Base-by-base conservation (phyloP, 2,329 filamentous ascomycete species). In the Ceratocystis papillata region DNA sequence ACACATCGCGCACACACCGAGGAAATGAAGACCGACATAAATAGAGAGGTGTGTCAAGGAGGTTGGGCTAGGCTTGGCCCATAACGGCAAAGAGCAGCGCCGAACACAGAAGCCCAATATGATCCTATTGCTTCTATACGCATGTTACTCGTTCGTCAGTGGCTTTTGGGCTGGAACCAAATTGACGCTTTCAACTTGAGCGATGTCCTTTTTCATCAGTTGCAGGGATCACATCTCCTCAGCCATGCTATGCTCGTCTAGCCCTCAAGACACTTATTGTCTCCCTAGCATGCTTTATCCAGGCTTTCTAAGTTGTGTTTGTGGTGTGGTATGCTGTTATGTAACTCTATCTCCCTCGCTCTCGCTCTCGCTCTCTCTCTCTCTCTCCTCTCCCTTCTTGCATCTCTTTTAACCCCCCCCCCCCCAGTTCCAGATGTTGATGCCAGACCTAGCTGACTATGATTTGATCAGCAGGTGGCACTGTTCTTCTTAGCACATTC, bases 1-100 rank as follows among this genome's bases (percentile, higher is more conserved):
- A 37, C 10, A 37, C 33, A 37, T 37, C 33, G 33, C 33, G 8
- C 33, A 57, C 15, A 7, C 53, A 57, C 12, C 20, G 30, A 7
- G 53, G 53, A 57, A 57, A 57, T 57, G 53, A 57, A 57, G 53
- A 57, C 25, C 17, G 17, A n/a, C 22, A 17, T 22, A 57, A 57
- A 17, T 33, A 57, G 53, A 53, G 15, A 50, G 8, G 10, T 33
- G 25, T 15, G 6, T 28, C 10, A 22, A 28, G 53, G 53, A 57
- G 53, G 53, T 57, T 57, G 46, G 46, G 46, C 17, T 25, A 15
- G 20, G 48, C 48, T 57, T 57, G 25, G 28, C 25, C 15, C 12
- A 17, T 25, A 25, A 25, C 25, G 48, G 48, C 46, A 53, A 12
- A 25, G 48, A 37, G 33, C 33, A 37, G 8, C 33, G 33, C 33